Base-by-base conservation (phyloP, 208 protist genomes). In the Tritrichomonas foetus region DNA sequence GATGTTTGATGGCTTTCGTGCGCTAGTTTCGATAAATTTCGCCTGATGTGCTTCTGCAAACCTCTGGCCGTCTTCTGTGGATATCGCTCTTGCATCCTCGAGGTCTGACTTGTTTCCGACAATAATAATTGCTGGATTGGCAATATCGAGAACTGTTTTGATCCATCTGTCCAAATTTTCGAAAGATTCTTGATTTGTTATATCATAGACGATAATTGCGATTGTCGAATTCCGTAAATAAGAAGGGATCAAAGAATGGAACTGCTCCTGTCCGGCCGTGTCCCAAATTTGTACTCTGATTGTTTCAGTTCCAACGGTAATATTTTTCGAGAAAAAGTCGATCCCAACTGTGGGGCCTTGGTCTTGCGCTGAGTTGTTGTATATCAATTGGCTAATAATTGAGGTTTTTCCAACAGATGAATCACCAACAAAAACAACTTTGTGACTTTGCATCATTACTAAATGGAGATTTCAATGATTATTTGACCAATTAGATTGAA, bases 51-150 rank as follows among this genome's bases (percentile, higher is more conserved):
- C 41, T 36, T 89, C 47, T 57, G 94, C 94, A 84, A 94, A 95
- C 0, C 93, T 94, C 72, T 95, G 94, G n/a, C 93, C 94, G 13
- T 95, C 94, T 66, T 95, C 94, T 39, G 84, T 95, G 33, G 55
- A 61, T 36, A 95, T 93, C 25, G 33, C n/a, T 41, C 84, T 44
- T 27, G 44, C 3, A 55, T 97, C 96, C 66, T 95, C 94, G 9
- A 98, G 95, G 95, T 98, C 97, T 84, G 95, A 97, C 96, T 99
- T 99, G 96, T 99, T 99, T 80, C 98, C 99, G 74, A 99, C 98
- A 13, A 99, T 96, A 96, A 99, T 98, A 94, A 99, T 41, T 33
- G 78, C 33, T 53, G 74, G 74, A 82, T 82, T 41, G 1, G 74
- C 74, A 82, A 82, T 49, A 50, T 82, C 74, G 2, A 1, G 9